Conservation (phyloP, 352 stramenopile species). For the Albugo laibachii region DNA sequence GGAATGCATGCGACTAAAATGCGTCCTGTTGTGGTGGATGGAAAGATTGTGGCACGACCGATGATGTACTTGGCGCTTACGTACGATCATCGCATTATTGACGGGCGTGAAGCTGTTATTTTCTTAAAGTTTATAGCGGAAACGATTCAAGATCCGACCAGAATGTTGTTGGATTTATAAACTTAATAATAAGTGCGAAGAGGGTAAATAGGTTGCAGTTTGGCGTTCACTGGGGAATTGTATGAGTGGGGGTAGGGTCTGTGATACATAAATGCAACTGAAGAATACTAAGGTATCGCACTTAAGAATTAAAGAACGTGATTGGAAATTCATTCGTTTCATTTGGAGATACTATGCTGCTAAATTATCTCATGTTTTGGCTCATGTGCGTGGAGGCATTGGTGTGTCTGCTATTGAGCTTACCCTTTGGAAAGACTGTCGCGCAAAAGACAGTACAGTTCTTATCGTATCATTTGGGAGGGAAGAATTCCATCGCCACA, state of each 20-base stretch:
- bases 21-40: slow-evolving; percentile 86
- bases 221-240: too few species aligned
- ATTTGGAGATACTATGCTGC: slow-evolving; percentile 15
- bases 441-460: slow-evolving; percentile 40
- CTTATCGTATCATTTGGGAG: slow-evolving; percentile 18
- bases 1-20: slow-evolving; percentile 99
- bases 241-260: too few species aligned
- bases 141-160: slow-evolving; percentile 93
- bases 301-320: too few species aligned
- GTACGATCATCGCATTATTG: slow-evolving; percentile 98
- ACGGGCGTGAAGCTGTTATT: slow-evolving; percentile 95
- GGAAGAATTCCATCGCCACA: slow-evolving; percentile 21
- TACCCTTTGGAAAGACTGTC: slow-evolving; percentile 36
- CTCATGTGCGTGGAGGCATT: slow-evolving; percentile 25
- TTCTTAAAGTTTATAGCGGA: slow-evolving; percentile 96
- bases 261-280: too few species aligned
- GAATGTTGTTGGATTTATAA: slow-evolving; percentile 92
- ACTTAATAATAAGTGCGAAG: too few species aligned
- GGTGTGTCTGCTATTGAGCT: slow-evolving; percentile 25
- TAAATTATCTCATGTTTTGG: slow-evolving; percentile 38
- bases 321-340: too few species aligned
- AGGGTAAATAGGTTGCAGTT: too few species aligned
- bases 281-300: too few species aligned
- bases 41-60: slow-evolving; percentile 89
- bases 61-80: slow-evolving; percentile 99